Conservation (phyloP, 108 stramenopile genomes). For the Pinguiococcus pyrenoidosus region DNA sequence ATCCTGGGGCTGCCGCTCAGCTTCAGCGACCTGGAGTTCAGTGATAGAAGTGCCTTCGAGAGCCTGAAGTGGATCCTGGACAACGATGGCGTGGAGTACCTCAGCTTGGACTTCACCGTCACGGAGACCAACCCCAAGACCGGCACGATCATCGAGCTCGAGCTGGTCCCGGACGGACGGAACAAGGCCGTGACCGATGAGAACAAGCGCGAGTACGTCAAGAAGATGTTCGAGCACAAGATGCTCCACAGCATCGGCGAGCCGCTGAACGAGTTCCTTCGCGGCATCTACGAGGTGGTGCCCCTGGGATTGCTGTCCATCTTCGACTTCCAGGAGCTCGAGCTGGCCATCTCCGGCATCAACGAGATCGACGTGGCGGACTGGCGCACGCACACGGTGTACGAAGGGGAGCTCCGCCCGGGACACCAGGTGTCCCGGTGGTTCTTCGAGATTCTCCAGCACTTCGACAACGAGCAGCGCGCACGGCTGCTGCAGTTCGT, state of each 20-base stretch:
- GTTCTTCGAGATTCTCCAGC: constrained; percentile 85
- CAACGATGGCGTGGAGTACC: constrained; percentile 1
- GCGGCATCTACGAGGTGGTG: constrained; percentile 11
- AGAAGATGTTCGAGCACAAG: constrained; percentile 7
- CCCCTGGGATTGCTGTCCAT: constrained; percentile 14
- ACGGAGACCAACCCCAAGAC: no score
- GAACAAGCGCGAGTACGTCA: constrained; percentile 19
- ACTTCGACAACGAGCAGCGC: constrained; percentile 66
- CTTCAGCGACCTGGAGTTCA: constrained; percentile 3
- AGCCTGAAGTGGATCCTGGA: constrained; percentile 11
- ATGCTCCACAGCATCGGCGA: constrained; percentile 7
- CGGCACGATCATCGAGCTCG: no score
- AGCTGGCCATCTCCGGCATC: constrained; percentile 16
- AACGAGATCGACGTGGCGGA: constrained; percentile 23
- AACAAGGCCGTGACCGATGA: constrained; percentile 20
- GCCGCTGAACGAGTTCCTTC: constrained; percentile 7
- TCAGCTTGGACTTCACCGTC: constrained; percentile 72
- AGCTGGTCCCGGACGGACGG: constrained; percentile 10
- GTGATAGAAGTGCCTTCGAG: not conserved
- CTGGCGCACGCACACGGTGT: constrained; percentile 13
- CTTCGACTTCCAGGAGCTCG: constrained; percentile 23
- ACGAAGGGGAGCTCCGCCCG: not conserved
- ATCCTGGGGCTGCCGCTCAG: constrained; percentile 77
- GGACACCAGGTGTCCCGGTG: no score
- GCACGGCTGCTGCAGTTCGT: constrained; percentile 48